phyloP scores from a whole-genome alignment of 1,139 yeast species.

The Taiozyma sp. region DNA sequence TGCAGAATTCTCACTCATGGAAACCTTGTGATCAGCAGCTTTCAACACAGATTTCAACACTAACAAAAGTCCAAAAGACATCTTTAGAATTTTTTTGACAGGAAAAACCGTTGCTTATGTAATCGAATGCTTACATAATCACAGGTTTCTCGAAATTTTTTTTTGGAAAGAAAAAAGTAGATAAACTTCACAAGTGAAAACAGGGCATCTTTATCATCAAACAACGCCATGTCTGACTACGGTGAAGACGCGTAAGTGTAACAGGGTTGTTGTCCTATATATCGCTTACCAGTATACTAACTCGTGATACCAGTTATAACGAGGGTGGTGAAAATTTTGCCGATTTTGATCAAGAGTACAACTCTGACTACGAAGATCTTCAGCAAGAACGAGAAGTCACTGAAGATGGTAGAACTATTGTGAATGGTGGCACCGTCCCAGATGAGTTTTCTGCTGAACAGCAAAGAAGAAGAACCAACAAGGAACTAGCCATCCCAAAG shows the following conservation, averaged over 20 bases:
- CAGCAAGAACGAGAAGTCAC: constrained; percentile 50
- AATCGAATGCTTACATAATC: not conserved
- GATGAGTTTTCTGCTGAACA: constrained; percentile 42
- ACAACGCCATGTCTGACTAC: constrained; percentile 40
- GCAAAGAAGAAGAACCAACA: constrained; percentile 59
- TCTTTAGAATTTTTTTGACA: not conserved
- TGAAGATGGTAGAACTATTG: constrained; percentile 69
- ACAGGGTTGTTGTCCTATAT: not conserved
- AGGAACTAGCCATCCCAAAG: constrained; percentile 83
- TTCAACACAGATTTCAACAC: not conserved
- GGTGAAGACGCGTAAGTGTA: constrained; percentile 38
- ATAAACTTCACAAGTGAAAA: not conserved
- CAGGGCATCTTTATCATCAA: not conserved
- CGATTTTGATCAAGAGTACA: constrained; percentile 76
- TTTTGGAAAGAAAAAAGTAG: not conserved
- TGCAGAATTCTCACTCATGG: not conserved
- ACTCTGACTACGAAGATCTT: constrained; percentile 56
- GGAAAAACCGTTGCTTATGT: not conserved
- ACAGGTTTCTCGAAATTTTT: not conserved
- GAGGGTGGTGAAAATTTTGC: constrained; percentile 78
- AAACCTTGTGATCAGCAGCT: not conserved
- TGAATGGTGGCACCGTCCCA: constrained; percentile 57
- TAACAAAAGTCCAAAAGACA: not conserved
- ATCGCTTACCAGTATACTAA: not conserved
- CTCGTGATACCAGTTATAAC: constrained; percentile 41